Percentiles rank a stretch among this genome's conserved stretches.
Evolutionary conservation across 805 yeast genomes (phyloP).

Genomic region (Candida saitoana): DNA sequence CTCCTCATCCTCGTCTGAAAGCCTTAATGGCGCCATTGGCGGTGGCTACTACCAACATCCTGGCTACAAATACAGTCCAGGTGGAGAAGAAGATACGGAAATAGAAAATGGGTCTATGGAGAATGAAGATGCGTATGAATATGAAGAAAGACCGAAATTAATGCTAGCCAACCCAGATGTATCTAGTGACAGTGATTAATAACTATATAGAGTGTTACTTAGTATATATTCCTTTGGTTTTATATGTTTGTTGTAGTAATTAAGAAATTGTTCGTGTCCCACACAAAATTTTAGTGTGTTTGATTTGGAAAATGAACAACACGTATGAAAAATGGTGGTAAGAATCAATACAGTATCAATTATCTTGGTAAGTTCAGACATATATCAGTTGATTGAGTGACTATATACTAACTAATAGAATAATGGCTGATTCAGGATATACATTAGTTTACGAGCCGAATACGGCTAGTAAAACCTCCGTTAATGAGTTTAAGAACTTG

Average conservation of each 20-base stretch:
- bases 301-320: constrained; percentile 3
- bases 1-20: constrained; percentile 25
- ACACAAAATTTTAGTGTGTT: not conserved
- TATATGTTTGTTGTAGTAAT: not conserved
- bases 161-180: constrained; percentile 57
- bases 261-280: constrained; percentile 2
- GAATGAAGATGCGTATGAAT: constrained; percentile 21
- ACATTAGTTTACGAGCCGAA: constrained; percentile 79
- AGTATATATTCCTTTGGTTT: too few species aligned
- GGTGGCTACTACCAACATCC: constrained; percentile 41
- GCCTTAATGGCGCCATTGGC: constrained; percentile 22
- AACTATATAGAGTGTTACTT: not conserved
- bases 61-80: constrained; percentile 29
- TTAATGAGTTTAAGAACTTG: constrained; percentile 67
- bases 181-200: constrained; percentile 11
- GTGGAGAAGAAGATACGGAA: constrained; percentile 13
- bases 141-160: constrained; percentile 40
- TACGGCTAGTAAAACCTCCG: constrained; percentile 57
- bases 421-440: constrained; percentile 47
- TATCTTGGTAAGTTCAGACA: not conserved
- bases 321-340: constrained; percentile 1
- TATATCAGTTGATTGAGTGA: not conserved
- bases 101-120: constrained; percentile 7
- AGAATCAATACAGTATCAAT: not conserved
- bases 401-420: not conserved